Evolutionary conservation across 306 rosid species (phyloP).

Genomic region (Gynostemma pentaphyllum): DNA sequence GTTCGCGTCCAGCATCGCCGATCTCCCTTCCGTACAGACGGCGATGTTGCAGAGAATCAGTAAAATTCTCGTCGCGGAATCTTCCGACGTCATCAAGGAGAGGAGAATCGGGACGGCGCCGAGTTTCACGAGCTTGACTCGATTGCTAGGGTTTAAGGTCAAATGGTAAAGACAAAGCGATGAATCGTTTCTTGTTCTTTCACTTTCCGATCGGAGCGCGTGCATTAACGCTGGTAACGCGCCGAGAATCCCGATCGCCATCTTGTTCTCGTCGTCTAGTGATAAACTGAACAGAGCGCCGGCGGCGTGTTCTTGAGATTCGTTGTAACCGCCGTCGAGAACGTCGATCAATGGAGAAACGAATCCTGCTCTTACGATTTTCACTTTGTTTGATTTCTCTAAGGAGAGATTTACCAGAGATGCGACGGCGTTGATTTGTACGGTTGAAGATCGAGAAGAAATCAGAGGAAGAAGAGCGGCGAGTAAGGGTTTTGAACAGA

Average conservation of each 20-base stretch:
- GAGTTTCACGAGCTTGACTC: constrained; percentile 67
- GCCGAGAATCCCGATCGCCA: constrained; percentile 86
- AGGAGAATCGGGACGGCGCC: constrained; percentile 47
- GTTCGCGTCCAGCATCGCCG: constrained; percentile 69
- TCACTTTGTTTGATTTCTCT: constrained; percentile 69
- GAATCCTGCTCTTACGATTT: constrained; percentile 71
- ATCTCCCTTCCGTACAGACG: constrained; percentile 46
- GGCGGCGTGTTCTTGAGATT: constrained; percentile 91
- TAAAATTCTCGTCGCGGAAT: constrained; percentile 37
- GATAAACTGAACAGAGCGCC: constrained; percentile 89
- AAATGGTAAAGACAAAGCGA: constrained; percentile 76
- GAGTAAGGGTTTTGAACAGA: constrained; percentile 50
- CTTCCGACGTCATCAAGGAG: constrained; percentile 29
- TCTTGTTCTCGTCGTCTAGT: constrained; percentile 63
- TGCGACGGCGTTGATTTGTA: constrained; percentile 71
- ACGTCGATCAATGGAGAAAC: constrained; percentile 56
- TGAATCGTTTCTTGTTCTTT: constrained; percentile 65
- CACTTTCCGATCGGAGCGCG: constrained; percentile 60
- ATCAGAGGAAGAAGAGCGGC: constrained; percentile 30
- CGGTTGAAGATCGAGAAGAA: constrained; percentile 39
- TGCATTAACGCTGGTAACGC: constrained; percentile 74
- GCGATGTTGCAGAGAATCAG: constrained; percentile 72
- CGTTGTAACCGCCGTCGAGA: constrained; percentile 46
- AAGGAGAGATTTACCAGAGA: constrained; percentile 73
- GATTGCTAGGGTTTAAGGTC: constrained; percentile 57